Evolutionary conservation across 805 yeast species (phyloP), one percentile per base, ranked within the genome.

Genomic region (Cyberlindnera mycetangii): DNA sequence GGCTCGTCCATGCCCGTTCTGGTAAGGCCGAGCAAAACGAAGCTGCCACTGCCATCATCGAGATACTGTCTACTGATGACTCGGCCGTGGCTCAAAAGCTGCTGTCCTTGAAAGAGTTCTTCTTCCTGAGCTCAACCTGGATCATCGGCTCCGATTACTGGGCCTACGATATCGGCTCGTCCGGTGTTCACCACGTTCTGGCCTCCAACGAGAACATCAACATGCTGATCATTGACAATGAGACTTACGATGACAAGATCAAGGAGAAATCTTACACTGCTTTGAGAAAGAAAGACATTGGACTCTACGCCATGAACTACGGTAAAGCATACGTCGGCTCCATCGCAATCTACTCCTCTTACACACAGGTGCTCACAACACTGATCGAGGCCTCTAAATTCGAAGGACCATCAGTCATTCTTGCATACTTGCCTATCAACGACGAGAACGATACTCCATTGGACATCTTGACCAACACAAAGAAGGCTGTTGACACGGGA

Each of bases 101-200:
- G 21, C 65, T 84, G 42, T 63, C 68, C 4, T 61, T 71, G 34
- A 65, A 71, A 45, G 72, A 74, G 7, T 68, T 64, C 45, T 77
- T 86, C 53, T 52, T 57, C 22, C 62, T 72, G 44, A 70, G 71
- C 40, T 71, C 85, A 11, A 71, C 77, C 42, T 92, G 98, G 98
- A 72, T 92, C 48, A 72, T 92, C 45, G 97, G 97, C 25, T 89
- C 97, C 16, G 98, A 92, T 64, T 80, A 93, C 25, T 92, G 98
- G 98, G 78, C 96, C 17, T 89, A 83, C 61, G 98, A 92, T 68
- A 70, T 88, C 55, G 98, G 98, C 34, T 72, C 85, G 50, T 85
- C 96, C 6, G 96, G 97, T 62, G 83, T 92, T 41, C 97, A 92
- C 64, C 83, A 84, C 55, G 83, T 89, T 4, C 70, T 92, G 36